These are phyloP conservation scores for Parietaria judaica DNA, from an alignment of 306 rosid genomes.

Conservation along the genomic window DNA sequence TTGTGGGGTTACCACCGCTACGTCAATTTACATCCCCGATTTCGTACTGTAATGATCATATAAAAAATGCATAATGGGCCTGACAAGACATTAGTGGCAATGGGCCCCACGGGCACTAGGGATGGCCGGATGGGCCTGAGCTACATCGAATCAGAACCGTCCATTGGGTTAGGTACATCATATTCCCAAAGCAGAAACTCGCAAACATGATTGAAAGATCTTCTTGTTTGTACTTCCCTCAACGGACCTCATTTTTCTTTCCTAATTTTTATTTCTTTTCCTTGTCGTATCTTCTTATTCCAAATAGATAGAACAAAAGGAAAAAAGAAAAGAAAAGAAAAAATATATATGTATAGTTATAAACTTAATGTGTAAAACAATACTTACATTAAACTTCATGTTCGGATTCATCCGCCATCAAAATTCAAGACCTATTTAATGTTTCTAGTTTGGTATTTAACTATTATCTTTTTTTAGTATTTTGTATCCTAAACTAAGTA, in stretches of 20 bases:
- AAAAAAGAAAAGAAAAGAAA: no score
- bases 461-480: no score
- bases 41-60: no score
- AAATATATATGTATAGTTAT: no score
- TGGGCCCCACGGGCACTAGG: constrained; percentile 10
- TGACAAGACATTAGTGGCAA: background rate
- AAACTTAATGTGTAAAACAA: no score
- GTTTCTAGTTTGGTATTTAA: no score
- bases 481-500: background rate
- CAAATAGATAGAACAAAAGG: no score
- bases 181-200: background rate
- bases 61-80: background rate
- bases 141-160: constrained; percentile 21
- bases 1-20: no score
- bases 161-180: background rate
- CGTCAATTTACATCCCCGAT: no score
- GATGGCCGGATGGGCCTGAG: constrained; percentile 4
- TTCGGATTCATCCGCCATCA: no score
- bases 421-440: no score
- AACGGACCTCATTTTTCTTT: background rate
- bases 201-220: constrained; percentile 5
- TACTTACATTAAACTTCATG: no score
- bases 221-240: constrained; percentile 8
- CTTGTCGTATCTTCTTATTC: background rate
- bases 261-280: background rate